Conservation (phyloP, 2,329 filamentous ascomycete genomes). For the Penicillium palitans region DNA sequence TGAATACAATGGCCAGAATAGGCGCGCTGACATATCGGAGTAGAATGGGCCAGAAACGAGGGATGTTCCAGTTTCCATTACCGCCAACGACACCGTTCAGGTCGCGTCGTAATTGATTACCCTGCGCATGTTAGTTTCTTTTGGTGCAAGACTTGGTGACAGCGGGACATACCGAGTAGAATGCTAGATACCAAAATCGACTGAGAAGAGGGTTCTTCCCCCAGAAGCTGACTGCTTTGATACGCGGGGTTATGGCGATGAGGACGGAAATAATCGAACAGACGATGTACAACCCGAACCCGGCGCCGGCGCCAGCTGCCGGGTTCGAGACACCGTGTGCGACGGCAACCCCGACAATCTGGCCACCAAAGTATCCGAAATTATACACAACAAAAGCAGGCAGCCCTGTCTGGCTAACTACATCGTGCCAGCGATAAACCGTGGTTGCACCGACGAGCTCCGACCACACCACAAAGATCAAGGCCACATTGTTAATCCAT, state of each 20-base stretch:
- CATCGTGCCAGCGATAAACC: conserved; percentile 58
- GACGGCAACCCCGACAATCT: conserved; percentile 53
- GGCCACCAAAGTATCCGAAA: conserved; percentile 55
- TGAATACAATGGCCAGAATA: conserved; percentile 54
- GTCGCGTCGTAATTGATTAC: conserved; percentile 57
- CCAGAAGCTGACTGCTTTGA: conserved; percentile 47
- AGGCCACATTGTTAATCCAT: conserved; percentile 58
- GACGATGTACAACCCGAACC: conserved; percentile 54
- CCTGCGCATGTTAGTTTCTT: conserved; percentile 37
- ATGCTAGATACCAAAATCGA: conserved; percentile 55
- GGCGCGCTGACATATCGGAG: conserved; percentile 54
- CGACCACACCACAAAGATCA: conserved; percentile 60
- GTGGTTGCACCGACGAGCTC: conserved; percentile 57
- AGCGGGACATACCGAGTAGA: conserved; percentile 55
- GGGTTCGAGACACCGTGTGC: conserved; percentile 47
- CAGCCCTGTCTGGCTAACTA: conserved; percentile 52
- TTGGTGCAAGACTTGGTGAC: too few relatives aligned
- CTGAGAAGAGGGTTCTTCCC: conserved; percentile 38
- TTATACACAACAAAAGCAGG: conserved; percentile 54
- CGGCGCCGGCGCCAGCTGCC: conserved; percentile 52
- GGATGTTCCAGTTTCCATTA: conserved; percentile 59
- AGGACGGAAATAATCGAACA: conserved; percentile 34
- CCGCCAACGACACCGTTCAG: conserved; percentile 56
- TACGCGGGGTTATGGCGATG: conserved; percentile 43
- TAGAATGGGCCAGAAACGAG: conserved; percentile 53